phyloP scores from a whole-genome alignment of 345 rosid genomes.

The Ceriops tagal region DNA sequence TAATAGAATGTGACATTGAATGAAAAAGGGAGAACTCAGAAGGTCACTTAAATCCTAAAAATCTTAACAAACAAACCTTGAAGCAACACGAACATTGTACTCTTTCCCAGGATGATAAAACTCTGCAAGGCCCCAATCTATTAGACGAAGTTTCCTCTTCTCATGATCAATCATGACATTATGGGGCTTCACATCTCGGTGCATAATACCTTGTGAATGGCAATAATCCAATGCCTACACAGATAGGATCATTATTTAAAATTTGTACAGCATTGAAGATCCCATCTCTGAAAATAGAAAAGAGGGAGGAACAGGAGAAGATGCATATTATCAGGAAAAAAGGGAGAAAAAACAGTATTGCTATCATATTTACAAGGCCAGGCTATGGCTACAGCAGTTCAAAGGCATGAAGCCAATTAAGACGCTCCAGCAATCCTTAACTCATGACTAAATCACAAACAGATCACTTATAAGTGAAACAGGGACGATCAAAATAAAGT shows the following conservation, averaged over 20 bases:
- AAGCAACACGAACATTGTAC: conserved; percentile 97
- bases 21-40: no score
- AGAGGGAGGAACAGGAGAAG: no score
- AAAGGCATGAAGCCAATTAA: background rate
- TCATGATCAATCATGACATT: conserved; percentile 99
- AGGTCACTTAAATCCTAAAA: no score
- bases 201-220: conserved; percentile 99
- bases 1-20: background rate
- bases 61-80: conserved; percentile 47
- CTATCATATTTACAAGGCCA: no score
- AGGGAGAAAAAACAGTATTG: no score
- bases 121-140: conserved; percentile 98
- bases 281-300: background rate
- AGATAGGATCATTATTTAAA: conserved; percentile 6
- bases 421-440: background rate
- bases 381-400: no score
- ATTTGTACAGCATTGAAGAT: background rate
- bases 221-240: conserved; percentile 92
- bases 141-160: conserved; percentile 87
- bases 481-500: no score
- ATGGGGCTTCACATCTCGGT: conserved; percentile 99
- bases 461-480: no score
- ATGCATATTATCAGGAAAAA: no score
- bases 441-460: no score
- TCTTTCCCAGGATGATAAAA: conserved; percentile 97